phyloP scores from a whole-genome alignment of 176 grass and related monocot species.

The Avena atlantica region DNA sequence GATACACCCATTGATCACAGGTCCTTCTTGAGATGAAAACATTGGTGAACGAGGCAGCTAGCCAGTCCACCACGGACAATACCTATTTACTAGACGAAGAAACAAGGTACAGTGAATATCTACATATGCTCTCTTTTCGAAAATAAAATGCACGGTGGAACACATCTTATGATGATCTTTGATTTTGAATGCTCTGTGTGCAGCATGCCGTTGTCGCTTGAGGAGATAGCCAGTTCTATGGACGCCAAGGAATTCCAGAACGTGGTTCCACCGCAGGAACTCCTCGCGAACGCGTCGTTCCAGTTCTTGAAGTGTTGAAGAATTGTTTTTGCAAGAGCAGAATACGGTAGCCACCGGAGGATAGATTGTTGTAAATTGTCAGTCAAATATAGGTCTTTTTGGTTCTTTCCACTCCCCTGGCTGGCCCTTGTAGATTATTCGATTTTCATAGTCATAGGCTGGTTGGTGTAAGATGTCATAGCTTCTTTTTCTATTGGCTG shows the following conservation, averaged over 20 bases:
- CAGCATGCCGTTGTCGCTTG: slow-evolving; percentile 74
- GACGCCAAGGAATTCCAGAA: slow-evolving; percentile 79
- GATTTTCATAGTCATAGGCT: slow-evolving; percentile 25
- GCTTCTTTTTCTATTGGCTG: background rate
- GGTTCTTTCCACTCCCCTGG: slow-evolving; percentile 25
- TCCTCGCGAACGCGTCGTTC: slow-evolving; percentile 62
- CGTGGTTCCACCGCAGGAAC: slow-evolving; percentile 67
- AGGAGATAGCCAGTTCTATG: slow-evolving; percentile 76
- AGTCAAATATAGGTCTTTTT: slow-evolving; percentile 17
- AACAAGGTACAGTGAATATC: slow-evolving; percentile 41
- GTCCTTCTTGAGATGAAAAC: slow-evolving; percentile 69
- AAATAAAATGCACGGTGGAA: background rate
- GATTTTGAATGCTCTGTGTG: slow-evolving; percentile 16
- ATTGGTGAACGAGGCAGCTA: slow-evolving; percentile 50
- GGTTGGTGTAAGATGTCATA: slow-evolving; percentile 12
- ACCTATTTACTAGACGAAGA: slow-evolving; percentile 78
- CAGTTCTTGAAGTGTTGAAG: slow-evolving; percentile 72
- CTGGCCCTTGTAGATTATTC: slow-evolving; percentile 32
- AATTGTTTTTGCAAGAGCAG: background rate
- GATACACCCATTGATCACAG: slow-evolving; percentile 39
- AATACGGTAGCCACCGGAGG: slow-evolving; percentile 22
- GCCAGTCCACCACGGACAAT: slow-evolving; percentile 28
- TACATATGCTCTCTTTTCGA: background rate
- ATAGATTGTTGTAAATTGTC: slow-evolving; percentile 47
- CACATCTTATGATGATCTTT: background rate